Evolutionary conservation across 768 basidiomycete species (phyloP).

Genomic region (Saitozyma sp.): DNA sequence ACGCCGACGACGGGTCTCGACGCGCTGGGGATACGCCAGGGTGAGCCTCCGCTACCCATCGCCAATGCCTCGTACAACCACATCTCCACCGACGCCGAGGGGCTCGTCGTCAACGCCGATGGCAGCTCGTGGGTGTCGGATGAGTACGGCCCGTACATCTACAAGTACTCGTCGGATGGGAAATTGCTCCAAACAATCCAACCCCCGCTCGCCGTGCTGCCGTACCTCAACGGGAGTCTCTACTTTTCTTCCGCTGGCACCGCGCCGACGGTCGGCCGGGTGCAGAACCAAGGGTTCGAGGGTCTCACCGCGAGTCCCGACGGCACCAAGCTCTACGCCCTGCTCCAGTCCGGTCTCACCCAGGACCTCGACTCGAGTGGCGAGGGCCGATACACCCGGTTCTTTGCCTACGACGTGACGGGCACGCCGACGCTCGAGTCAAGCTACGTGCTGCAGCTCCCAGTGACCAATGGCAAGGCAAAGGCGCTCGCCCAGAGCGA

Average conservation of each 20-base stretch:
- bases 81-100: slow-evolving; percentile 63
- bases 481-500: slow-evolving; percentile 63
- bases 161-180: slow-evolving; percentile 59
- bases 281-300: slow-evolving; percentile 65
- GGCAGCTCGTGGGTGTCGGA: slow-evolving; percentile 69
- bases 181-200: slow-evolving; percentile 62
- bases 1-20: slow-evolving; percentile 63
- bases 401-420: slow-evolving; percentile 62
- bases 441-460: slow-evolving; percentile 34
- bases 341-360: slow-evolving; percentile 65
- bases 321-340: slow-evolving; percentile 61
- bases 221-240: slow-evolving; percentile 55
- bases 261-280: slow-evolving; percentile 60
- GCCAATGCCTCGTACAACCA: slow-evolving; percentile 56
- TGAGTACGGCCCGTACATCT: slow-evolving; percentile 70
- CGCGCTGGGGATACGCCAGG: slow-evolving; percentile 57
- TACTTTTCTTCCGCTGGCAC: slow-evolving; percentile 59
- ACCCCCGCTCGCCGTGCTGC: slow-evolving; percentile 63
- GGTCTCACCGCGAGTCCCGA: slow-evolving; percentile 60
- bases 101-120: slow-evolving; percentile 62
- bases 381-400: slow-evolving; percentile 60
- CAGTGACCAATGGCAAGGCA: slow-evolving; percentile 56
- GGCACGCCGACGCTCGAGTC: slow-evolving; percentile 49
- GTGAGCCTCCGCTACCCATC: slow-evolving; percentile 58
- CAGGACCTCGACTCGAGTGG: slow-evolving; percentile 62